Evolutionary conservation across 331 rosid genomes (phyloP), one percentile per base, ranked within the genome.

Genomic region (Acacia pycnantha): DNA sequence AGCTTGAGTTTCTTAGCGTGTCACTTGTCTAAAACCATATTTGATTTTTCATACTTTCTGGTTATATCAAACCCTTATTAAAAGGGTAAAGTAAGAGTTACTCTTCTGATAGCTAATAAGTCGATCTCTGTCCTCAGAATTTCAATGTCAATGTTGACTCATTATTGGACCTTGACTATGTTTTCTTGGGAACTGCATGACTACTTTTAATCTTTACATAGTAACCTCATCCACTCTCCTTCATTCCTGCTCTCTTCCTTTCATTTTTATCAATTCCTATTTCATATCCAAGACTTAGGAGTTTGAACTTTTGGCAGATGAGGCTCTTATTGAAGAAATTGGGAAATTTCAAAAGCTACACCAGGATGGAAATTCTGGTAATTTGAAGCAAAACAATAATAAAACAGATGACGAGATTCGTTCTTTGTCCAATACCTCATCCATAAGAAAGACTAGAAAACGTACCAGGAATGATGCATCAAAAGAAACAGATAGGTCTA

Each of bases 301-400:
- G 61, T 84, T 72, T 79, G 77, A 81, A 85, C 80, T 81, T 80
- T 62, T 77, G 65, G 79, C 92, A 95, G 98, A 83, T 84, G 88
- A 85, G 72, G 85, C 82, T 50, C 96, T 95, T 81, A 51, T 84
- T 72, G 90, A 87, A 85, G 94, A 95, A 90, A 70, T 92, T 77
- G 93, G 78, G 81, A 92, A 84, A 76, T 83, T 93, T 43, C 86
- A 24, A 78, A 88, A 83, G 87, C 83, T 78, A 46, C 85, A 78
- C 31, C 88, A 70, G 76, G 90, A 85, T 64, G 79, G 87, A 80
- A 76, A 70, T 79, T 43, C 83, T 41, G 77, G 82, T 78, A 73
- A 79, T 86, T 78, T 76, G 56, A 85, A 78, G 81, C 72, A 79
- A 53, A 76, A 58, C 31, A 73, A 56, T 40, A 78, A 72, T 44